Base-by-base conservation (phyloP, 306 rosid species). In the Rubus idaeus region DNA sequence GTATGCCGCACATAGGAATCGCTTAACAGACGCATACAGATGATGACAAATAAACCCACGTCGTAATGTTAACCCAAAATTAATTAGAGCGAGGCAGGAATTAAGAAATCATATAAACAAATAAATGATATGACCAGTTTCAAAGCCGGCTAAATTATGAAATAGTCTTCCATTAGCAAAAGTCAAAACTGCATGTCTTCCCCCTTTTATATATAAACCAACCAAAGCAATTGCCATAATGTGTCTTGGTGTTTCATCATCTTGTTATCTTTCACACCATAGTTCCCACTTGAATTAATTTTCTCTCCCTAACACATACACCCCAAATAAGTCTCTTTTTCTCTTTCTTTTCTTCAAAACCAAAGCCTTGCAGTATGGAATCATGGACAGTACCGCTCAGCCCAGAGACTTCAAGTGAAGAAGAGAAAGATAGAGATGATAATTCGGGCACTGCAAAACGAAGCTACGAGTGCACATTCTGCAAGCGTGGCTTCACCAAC, bases 401-500 rank as follows among this genome's bases (percentile, higher is more conserved):
- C 69, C 84, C 79, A 1, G 89, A 89, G 23, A 89, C 74, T 60
- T 88, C 90, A 3, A 82, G 93, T 72, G 97, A 94, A 26, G 97
- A 94, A 76, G 82, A 86, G 10, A 77, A 69, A 46, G 68, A 37
- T 20, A 73, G 76, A 68, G 83, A 75, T 17, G 80, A 45, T 2
- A 77, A 82, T n/a, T 56, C 72, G 3, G 56, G 50, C 18, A 76
- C 85, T n/a, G 62, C 72, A 0, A 89, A 81, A 78, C 83, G 97
- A 4, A 89, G 85, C 46, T 96, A 87, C 72, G 92, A 88, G 67
- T 96, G 99, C 89, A 89, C 96, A 71, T 96, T 87, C 75, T 95
- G 99, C 84, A 88, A 42, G 83, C 87, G 94, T n/a, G 99, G 99
- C 8, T 95, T 95, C 88, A 92, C 97, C 37, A 92, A 92, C 66